Evolutionary conservation across 352 stramenopile genomes (phyloP).

Genomic region (Phytophthora cactorum): DNA sequence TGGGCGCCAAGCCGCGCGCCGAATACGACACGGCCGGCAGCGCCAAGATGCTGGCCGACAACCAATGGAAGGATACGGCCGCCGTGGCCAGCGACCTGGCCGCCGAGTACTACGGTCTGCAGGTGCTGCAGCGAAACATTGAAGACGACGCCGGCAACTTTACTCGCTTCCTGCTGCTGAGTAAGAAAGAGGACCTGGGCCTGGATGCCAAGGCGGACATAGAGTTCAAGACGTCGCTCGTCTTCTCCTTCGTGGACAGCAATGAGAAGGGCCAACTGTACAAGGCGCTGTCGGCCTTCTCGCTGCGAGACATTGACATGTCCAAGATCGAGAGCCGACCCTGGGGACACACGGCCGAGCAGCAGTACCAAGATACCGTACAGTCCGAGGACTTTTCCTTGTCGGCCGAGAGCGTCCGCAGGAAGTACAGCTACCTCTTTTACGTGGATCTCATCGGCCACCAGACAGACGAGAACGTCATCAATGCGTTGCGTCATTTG

Average conservation of each 20-base stretch:
- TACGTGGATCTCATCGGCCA: slow-evolving; percentile 84
- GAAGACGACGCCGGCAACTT: slow-evolving; percentile 77
- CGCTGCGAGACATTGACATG: slow-evolving; percentile 76
- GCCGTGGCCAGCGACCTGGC: slow-evolving; percentile 97
- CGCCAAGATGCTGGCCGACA: slow-evolving; percentile 96
- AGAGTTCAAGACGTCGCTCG: slow-evolving; percentile 84
- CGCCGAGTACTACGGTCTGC: slow-evolving; percentile 93
- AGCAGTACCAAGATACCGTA: slow-evolving; percentile 43
- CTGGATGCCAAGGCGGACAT: slow-evolving; percentile 44
- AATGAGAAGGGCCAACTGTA: slow-evolving; percentile 77
- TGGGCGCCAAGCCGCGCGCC: slow-evolving; percentile 77
- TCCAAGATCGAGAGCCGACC: slow-evolving; percentile 83
- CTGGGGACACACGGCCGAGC: slow-evolving; percentile 70
- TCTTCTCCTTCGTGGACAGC: slow-evolving; percentile 82
- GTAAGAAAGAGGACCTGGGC: slow-evolving; percentile 59
- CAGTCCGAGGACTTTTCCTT: slow-evolving; percentile 94
- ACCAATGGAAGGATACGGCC: slow-evolving; percentile 84
- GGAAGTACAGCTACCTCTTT: slow-evolving; percentile 87
- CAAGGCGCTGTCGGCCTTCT: slow-evolving; percentile 77
- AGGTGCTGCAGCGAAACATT: slow-evolving; percentile 71
- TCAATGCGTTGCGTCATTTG: slow-evolving; percentile 86
- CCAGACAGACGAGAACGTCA: slow-evolving; percentile 74
- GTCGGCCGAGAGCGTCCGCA: slow-evolving; percentile 64
- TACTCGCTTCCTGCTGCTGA: slow-evolving; percentile 94
- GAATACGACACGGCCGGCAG: slow-evolving; percentile 98